Percentiles rank a stretch among this genome's conserved stretches.
These are phyloP conservation scores for Digitaria exilis DNA, from an alignment of 202 grass and related monocot species.

Conservation along the genomic window DNA sequence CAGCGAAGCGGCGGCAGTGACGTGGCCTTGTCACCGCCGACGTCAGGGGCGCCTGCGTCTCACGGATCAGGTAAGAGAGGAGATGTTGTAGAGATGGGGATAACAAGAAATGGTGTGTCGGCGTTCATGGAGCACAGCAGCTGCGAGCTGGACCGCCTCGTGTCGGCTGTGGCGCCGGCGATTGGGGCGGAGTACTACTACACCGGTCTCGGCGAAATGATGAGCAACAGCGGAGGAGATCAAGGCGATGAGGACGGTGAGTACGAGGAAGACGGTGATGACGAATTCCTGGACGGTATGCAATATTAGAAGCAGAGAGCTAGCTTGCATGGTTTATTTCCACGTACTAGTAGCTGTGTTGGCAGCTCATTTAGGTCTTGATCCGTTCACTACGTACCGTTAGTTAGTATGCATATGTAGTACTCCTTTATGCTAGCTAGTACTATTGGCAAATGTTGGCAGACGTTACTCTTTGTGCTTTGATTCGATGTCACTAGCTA, in stretches of 20 bases:
- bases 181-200: conserved; percentile 47
- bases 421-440: background rate
- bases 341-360: conserved; percentile 19
- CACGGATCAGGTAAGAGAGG: conserved; percentile 27
- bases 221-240: conserved; percentile 47
- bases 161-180: conserved; percentile 17
- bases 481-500: conserved; percentile 4
- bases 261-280: conserved; percentile 56
- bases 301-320: conserved; percentile 51
- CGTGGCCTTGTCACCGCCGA: conserved; percentile 14
- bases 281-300: conserved; percentile 69
- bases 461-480: background rate
- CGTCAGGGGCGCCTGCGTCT: no score
- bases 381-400: conserved; percentile 32
- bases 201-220: conserved; percentile 45
- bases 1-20: background rate
- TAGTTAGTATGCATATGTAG: conserved; percentile 33
- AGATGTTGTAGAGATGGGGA: conserved; percentile 30
- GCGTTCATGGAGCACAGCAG: conserved; percentile 40
- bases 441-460: conserved; percentile 6
- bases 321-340: conserved; percentile 28
- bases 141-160: conserved; percentile 33
- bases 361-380: conserved; percentile 13
- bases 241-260: conserved; percentile 54
- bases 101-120: conserved; percentile 42